Evolutionary conservation across 768 basidiomycete species (phyloP).

Genomic region (Heimioporus sp.): DNA sequence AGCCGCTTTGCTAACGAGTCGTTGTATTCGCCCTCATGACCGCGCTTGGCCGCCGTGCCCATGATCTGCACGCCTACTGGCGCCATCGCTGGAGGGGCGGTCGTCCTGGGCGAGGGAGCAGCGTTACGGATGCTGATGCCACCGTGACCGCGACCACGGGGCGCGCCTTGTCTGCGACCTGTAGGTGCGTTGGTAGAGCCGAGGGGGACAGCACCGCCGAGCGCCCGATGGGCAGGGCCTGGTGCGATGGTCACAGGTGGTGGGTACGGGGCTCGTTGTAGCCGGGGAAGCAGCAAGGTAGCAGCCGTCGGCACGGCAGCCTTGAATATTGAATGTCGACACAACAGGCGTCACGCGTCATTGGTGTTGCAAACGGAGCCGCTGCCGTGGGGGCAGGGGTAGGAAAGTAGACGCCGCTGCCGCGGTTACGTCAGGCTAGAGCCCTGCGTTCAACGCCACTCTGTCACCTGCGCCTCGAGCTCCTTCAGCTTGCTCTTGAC

Average conservation of each 20-base stretch:
- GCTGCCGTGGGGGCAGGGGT: constrained; percentile 9
- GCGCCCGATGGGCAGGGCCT: constrained; percentile 3
- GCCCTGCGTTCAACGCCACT: constrained; percentile 52
- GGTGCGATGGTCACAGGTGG: constrained; percentile 23
- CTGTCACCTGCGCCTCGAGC: constrained; percentile 60
- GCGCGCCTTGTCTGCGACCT: constrained; percentile 37
- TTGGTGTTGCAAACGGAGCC: constrained; percentile 9
- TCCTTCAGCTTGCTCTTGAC: constrained; percentile 69
- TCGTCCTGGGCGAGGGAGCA: constrained; percentile 4
- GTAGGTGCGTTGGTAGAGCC: constrained; percentile 15
- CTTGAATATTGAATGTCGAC: constrained; percentile 25
- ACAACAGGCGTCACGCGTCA: constrained; percentile 25
- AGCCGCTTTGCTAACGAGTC: constrained; percentile 66
- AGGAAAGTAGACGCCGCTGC: constrained; percentile 22
- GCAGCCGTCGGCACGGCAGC: background rate
- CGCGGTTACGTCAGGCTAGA: constrained; percentile 39
- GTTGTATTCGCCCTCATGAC: constrained; percentile 56
- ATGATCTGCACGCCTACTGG: constrained; percentile 53
- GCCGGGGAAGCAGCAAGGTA: constrained; percentile 9
- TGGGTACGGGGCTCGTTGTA: constrained; percentile 7
- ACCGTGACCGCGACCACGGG: constrained; percentile 30
- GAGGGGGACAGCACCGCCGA: constrained; percentile 28
- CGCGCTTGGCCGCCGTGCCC: constrained; percentile 64
- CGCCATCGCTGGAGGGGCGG: constrained; percentile 25
- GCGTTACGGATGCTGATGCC: constrained; percentile 28